Conservation (phyloP, 2,329 filamentous ascomycete genomes). For the Aspergillus unguis region DNA sequence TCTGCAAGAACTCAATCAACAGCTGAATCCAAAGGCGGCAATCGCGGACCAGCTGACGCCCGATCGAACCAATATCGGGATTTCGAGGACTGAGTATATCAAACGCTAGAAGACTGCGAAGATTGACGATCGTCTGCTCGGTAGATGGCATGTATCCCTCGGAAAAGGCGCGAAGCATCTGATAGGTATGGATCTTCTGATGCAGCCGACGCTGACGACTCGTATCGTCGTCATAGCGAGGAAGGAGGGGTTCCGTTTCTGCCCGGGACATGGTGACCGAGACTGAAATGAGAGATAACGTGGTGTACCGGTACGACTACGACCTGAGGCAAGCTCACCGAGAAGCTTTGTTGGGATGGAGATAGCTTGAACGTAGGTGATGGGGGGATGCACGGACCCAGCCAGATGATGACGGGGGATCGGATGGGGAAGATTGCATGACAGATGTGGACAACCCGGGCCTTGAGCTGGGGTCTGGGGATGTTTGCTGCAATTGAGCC, state of each 20-base stretch:
- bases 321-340: constrained; percentile 1
- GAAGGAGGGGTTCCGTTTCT: constrained; percentile 75
- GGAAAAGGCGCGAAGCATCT: constrained; percentile 78
- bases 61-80: constrained; percentile 71
- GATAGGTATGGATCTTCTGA: constrained; percentile 88
- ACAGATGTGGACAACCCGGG: not conserved
- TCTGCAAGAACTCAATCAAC: constrained; percentile 73
- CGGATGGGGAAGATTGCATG: constrained; percentile 6
- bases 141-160: constrained; percentile 91
- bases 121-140: constrained; percentile 73
- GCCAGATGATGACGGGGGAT: not conserved
- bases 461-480: not conserved
- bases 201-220: constrained; percentile 71
- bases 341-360: constrained; percentile 3
- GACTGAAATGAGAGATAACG: not conserved
- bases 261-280: constrained; percentile 41
- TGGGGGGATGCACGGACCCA: constrained; percentile 4
- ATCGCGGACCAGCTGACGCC: constrained; percentile 68
- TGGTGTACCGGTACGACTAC: not conserved
- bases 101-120: constrained; percentile 73
- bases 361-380: constrained; percentile 1
- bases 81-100: constrained; percentile 74
- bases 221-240: constrained; percentile 73
- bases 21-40: constrained; percentile 70
- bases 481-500: constrained; percentile 3